A percentile compares a stretch with the other conserved stretches of the same genome.
Evolutionary conservation across 1,284 basidiomycete species (phyloP).

Genomic region (Cystobasidiaceae sp.): DNA sequence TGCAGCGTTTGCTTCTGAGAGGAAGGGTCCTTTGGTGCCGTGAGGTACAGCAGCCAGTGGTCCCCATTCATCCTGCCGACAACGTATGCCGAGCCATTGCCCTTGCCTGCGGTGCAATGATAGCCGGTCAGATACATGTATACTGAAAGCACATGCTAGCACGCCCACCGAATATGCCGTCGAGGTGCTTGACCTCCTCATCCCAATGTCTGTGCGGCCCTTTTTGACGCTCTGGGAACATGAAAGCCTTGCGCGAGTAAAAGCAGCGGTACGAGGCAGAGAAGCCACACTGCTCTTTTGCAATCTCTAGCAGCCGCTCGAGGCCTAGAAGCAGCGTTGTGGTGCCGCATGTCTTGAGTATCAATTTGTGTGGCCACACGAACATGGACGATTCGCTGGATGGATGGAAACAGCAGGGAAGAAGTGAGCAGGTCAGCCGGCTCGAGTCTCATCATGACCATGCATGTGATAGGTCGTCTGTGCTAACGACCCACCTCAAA

Average conservation of each 20-base stretch:
- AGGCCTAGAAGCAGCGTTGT: constrained; percentile 94
- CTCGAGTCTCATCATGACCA: background rate
- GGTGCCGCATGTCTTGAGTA: constrained; percentile 98
- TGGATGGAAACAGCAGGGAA: background rate
- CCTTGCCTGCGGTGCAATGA: constrained; percentile 48
- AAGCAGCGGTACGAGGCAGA: constrained; percentile 75
- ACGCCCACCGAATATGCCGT: constrained; percentile 67
- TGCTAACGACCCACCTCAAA: constrained; percentile 63
- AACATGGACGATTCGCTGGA: constrained; percentile 94
- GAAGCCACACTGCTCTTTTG: constrained; percentile 68
- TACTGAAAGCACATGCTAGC: background rate
- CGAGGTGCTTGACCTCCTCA: constrained; percentile 85
- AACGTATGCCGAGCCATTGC: constrained; percentile 80
- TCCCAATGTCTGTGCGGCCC: constrained; percentile 95
- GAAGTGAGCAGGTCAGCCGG: background rate
- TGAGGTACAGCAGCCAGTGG: constrained; percentile 96
- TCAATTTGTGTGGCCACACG: constrained; percentile 89
- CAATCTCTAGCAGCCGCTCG: constrained; percentile 86
- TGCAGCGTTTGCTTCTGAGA: constrained; percentile 35
- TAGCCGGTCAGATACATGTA: background rate
- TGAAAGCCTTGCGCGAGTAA: constrained; percentile 98
- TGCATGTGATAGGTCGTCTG: background rate
- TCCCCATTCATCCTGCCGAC: constrained; percentile 98
- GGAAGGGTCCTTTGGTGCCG: constrained; percentile 53
- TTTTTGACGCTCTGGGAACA: constrained; percentile 94